Evolutionary conservation across 1,284 basidiomycete genomes (phyloP).

Genomic region (Ceratobasidium theobromae): DNA sequence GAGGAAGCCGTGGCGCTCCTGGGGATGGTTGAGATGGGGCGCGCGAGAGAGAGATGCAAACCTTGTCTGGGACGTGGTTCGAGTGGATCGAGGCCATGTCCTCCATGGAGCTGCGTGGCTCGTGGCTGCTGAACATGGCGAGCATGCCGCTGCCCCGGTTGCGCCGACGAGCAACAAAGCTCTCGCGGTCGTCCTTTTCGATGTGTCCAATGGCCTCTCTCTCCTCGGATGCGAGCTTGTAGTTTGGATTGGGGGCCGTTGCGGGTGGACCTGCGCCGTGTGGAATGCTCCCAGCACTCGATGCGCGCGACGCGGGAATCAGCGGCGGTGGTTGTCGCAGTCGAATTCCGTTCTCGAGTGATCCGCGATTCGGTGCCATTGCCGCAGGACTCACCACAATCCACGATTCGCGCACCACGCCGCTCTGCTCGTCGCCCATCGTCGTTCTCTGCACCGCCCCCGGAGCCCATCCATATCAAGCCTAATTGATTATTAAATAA

Average conservation of each 20-base stretch:
- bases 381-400: slow-evolving; percentile 12
- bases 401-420: slow-evolving; percentile 6
- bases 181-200: background rate
- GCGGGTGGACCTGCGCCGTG: slow-evolving; percentile 12
- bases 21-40: background rate
- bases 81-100: slow-evolving; percentile 15
- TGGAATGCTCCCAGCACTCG: slow-evolving; percentile 8
- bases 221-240: background rate
- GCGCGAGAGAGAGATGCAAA: background rate
- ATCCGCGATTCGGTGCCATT: background rate
- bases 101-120: slow-evolving; percentile 6
- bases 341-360: background rate
- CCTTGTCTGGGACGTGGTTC: slow-evolving; percentile 1
- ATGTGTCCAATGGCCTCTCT: background rate
- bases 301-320: background rate
- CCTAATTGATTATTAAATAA: background rate
- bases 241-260: slow-evolving; percentile 8
- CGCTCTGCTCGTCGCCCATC: background rate
- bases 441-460: too few relatives aligned
- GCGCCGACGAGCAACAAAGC: background rate
- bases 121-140: slow-evolving; percentile 10
- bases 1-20: slow-evolving; percentile 2
- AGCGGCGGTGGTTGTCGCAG: slow-evolving; percentile 1
- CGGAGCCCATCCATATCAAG: too few relatives aligned
- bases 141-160: slow-evolving; percentile 24